Conservation (phyloP, 345 rosid genomes). For the Sonneratia alba region DNA sequence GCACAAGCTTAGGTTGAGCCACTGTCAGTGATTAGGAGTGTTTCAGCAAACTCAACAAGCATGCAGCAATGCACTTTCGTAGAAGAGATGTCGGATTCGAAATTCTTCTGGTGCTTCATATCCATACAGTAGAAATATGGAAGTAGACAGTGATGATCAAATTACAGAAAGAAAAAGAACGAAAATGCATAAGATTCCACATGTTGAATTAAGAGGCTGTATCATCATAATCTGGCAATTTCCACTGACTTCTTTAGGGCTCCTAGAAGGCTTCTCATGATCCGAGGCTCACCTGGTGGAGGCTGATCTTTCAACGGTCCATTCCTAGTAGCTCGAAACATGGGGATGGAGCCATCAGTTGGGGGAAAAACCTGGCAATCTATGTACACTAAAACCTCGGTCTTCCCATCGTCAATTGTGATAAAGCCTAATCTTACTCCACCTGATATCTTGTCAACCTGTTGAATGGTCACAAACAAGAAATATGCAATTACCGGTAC, state of each 20-base stretch:
- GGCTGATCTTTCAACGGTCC: conserved; percentile 53
- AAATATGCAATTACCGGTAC: neutral
- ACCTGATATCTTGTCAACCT: conserved; percentile 70
- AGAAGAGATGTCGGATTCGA: neutral
- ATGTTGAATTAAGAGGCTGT: neutral
- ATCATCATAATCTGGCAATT: conserved; percentile 42
- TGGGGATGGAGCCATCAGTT: conserved; percentile 35
- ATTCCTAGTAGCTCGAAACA: conserved; percentile 68
- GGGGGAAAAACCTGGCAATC: conserved; percentile 69
- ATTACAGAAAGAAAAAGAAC: neutral
- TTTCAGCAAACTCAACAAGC: neutral
- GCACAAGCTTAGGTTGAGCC: neutral
- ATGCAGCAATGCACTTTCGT: neutral
- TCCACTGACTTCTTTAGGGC: conserved; percentile 66
- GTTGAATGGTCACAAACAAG: conserved; percentile 13
- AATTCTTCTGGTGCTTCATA: neutral
- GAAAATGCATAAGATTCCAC: neutral
- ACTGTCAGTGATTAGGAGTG: neutral
- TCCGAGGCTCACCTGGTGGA: conserved; percentile 85
- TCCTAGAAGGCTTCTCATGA: conserved; percentile 84
- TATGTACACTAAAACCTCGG: conserved; percentile 73
- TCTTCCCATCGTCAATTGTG: conserved; percentile 57
- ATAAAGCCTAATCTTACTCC: conserved; percentile 87
- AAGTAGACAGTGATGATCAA: neutral
- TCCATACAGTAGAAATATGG: neutral